Percentiles rank a stretch among this genome's conserved stretches.
Conservation (phyloP, 2,329 filamentous ascomycete species). For the Paramyrothecium sp. region DNA sequence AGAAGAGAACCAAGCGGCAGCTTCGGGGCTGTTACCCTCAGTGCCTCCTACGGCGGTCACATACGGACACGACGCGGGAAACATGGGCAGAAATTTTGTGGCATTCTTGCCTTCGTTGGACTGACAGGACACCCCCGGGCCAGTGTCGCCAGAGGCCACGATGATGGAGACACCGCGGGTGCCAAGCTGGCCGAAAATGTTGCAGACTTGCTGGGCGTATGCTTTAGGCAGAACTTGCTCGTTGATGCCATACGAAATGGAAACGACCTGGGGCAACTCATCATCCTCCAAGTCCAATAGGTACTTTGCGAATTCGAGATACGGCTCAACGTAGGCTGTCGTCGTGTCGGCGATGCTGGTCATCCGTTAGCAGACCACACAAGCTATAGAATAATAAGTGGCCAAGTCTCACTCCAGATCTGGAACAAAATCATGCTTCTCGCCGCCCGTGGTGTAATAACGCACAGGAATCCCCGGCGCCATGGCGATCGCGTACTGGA, state of each 20-base stretch:
- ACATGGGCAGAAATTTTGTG: slow-evolving; percentile 30
- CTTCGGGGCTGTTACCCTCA: slow-evolving; percentile 47
- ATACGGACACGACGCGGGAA: slow-evolving; percentile 51
- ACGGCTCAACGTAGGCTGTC: slow-evolving; percentile 59
- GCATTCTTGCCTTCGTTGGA: slow-evolving; percentile 33
- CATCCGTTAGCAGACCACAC: neutral
- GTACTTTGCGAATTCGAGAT: slow-evolving; percentile 61
- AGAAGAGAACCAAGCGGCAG: slow-evolving; percentile 49
- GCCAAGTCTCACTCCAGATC: slow-evolving; percentile 30
- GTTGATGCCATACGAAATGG: slow-evolving; percentile 69
- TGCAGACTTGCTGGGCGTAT: slow-evolving; percentile 52
- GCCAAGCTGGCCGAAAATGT: slow-evolving; percentile 63
- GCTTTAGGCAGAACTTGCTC: slow-evolving; percentile 61
- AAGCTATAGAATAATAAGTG: neutral
- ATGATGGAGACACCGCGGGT: slow-evolving; percentile 67
- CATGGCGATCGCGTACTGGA: slow-evolving; percentile 32
- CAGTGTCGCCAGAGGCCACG: slow-evolving; percentile 59
- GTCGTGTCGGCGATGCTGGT: slow-evolving; percentile 22
- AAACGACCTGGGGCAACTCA: slow-evolving; percentile 61
- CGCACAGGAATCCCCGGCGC: slow-evolving; percentile 31
- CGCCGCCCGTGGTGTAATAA: slow-evolving; percentile 29
- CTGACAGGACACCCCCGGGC: slow-evolving; percentile 32
- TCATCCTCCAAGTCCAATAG: slow-evolving; percentile 52
- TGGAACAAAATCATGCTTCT: slow-evolving; percentile 24
- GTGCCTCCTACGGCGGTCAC: slow-evolving; percentile 64